phyloP scores from a whole-genome alignment of 208 protist genomes.

The Trichomonas vaginalis region DNA sequence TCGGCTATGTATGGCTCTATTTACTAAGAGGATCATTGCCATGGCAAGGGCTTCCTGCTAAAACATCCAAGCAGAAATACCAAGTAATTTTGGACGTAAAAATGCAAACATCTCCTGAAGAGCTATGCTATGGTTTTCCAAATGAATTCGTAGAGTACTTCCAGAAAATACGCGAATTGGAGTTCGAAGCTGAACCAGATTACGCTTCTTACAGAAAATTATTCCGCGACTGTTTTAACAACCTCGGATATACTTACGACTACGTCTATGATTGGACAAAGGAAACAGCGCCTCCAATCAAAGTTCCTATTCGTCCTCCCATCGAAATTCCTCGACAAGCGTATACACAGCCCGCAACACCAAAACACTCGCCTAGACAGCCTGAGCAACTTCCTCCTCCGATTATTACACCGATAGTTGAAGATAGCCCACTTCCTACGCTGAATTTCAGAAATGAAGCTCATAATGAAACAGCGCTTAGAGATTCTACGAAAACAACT shows the following conservation, averaged over 20 bases:
- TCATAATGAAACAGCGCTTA: neutral
- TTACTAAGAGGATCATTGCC: constrained; percentile 88
- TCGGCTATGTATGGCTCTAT: constrained; percentile 97
- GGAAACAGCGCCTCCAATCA: neutral
- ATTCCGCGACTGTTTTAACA: constrained; percentile 70
- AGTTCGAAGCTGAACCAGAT: constrained; percentile 94
- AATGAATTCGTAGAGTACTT: constrained; percentile 84
- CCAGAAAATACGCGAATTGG: constrained; percentile 73
- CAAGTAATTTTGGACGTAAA: constrained; percentile 86
- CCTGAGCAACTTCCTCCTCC: neutral
- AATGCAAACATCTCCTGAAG: constrained; percentile 68
- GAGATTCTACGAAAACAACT: neutral
- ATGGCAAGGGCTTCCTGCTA: constrained; percentile 73
- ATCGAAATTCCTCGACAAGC: neutral
- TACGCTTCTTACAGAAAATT: constrained; percentile 88
- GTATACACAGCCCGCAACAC: neutral
- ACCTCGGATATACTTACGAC: constrained; percentile 84
- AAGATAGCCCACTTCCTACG: neutral
- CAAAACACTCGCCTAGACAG: neutral
- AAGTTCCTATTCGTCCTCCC: neutral
- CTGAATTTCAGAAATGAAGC: neutral
- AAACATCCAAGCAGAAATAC: constrained; percentile 78
- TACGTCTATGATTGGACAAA: constrained; percentile 85
- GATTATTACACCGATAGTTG: neutral
- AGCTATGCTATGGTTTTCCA: constrained; percentile 62